Evolutionary conservation across 2,329 filamentous ascomycete genomes (phyloP).

Genomic region (Nigrospora oryzae): DNA sequence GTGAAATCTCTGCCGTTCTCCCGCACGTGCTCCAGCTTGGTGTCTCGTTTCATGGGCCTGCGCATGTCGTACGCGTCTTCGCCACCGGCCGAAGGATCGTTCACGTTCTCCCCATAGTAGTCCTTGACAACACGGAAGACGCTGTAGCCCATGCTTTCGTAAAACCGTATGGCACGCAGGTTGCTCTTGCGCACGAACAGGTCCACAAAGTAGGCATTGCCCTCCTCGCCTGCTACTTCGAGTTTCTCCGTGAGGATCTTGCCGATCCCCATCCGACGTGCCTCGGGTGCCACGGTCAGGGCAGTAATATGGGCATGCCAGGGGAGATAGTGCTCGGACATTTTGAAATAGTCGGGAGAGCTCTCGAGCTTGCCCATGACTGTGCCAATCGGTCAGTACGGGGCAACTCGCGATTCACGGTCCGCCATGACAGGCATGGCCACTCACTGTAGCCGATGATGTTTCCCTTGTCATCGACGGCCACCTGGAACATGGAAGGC

Average conservation of each 20-base stretch:
- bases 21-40: conserved; percentile 65
- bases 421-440: not conserved
- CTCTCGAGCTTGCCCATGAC: conserved; percentile 97
- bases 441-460: conserved; percentile 87
- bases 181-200: conserved; percentile 89
- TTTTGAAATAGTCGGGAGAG: conserved; percentile 64
- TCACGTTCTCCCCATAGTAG: conserved; percentile 85
- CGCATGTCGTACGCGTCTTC: conserved; percentile 98
- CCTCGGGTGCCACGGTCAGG: conserved; percentile 81
- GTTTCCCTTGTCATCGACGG: conserved; percentile 76
- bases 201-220: conserved; percentile 91
- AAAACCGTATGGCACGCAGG: conserved; percentile 76
- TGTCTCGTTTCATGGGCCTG: conserved; percentile 79
- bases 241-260: conserved; percentile 74
- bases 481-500: conserved; percentile 89
- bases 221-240: conserved; percentile 72
- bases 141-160: conserved; percentile 84
- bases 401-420: not conserved
- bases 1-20: conserved; percentile 70
- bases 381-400: conserved; percentile 25
- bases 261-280: conserved; percentile 79
- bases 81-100: conserved; percentile 49
- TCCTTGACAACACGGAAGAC: conserved; percentile 82
- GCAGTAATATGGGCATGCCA: conserved; percentile 99
- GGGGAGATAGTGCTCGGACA: conserved; percentile 88